Evolutionary conservation across 768 basidiomycete species (phyloP).

Genomic region (Kwoniella shandongensis): DNA sequence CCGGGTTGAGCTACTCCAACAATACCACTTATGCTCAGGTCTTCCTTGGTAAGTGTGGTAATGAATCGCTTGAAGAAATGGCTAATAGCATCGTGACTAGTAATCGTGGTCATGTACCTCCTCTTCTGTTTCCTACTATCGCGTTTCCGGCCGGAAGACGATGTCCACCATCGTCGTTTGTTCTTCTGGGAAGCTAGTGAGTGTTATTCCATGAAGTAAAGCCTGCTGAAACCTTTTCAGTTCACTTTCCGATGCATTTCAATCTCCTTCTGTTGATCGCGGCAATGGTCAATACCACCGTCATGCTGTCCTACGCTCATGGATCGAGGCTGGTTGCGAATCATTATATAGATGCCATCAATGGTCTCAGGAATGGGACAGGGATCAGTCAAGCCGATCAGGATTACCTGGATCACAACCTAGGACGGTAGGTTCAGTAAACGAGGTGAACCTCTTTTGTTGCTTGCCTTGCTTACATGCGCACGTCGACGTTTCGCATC

Average conservation of each 20-base stretch:
- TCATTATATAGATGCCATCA: slow-evolving; percentile 15
- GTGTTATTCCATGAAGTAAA: no score
- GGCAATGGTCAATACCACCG: slow-evolving; percentile 37
- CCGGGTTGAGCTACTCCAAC: slow-evolving; percentile 26
- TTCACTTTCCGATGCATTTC: slow-evolving; percentile 43
- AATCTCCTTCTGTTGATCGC: slow-evolving; percentile 35
- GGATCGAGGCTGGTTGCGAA: slow-evolving; percentile 23
- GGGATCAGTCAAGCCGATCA: slow-evolving; percentile 2
- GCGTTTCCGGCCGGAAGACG: slow-evolving; percentile 19
- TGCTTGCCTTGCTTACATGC: no score
- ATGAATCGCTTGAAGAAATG: not conserved
- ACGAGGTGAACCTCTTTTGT: no score
- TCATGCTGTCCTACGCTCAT: slow-evolving; percentile 28
- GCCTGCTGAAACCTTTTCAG: not conserved
- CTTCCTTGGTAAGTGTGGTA: slow-evolving; percentile 21
- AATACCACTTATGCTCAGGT: slow-evolving; percentile 33
- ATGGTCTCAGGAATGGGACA: slow-evolving; percentile 18
- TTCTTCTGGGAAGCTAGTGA: slow-evolving; percentile 30
- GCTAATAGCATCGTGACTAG: slow-evolving; percentile 4
- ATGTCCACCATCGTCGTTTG: slow-evolving; percentile 9
- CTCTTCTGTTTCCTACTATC: slow-evolving; percentile 38
- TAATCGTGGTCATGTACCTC: slow-evolving; percentile 34
- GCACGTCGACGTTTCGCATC: no score
- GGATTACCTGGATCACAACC: not conserved
- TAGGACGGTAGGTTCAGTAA: slow-evolving; percentile 5